A percentile compares a stretch with the other conserved stretches of the same genome.
phyloP scores from a whole-genome alignment of 192 early-diverging fungal species.

The Endogone sp. region DNA sequence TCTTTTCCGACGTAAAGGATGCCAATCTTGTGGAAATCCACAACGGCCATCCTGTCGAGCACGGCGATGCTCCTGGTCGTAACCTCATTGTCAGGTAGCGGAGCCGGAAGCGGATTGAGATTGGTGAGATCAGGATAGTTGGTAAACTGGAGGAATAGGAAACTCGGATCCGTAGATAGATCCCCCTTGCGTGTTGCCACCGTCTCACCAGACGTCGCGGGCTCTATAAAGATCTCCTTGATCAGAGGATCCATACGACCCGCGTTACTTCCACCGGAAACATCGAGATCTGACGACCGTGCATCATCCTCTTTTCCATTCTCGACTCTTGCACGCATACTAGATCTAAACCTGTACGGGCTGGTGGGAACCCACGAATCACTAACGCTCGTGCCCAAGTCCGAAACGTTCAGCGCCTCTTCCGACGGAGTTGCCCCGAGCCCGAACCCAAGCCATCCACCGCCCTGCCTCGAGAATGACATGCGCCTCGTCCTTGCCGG shows the following conservation, averaged over 20 bases:
- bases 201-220: background rate
- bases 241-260: background rate
- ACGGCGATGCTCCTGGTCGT: conserved; percentile 72
- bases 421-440: no score
- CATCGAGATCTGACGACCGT: no score
- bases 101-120: conserved; percentile 45
- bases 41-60: conserved; percentile 83
- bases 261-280: no score
- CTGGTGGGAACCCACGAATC: background rate
- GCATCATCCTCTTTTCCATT: no score
- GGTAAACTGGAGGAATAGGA: conserved; percentile 62
- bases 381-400: background rate
- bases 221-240: conserved; percentile 15
- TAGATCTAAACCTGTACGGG: background rate
- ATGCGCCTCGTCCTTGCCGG: background rate
- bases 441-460: background rate
- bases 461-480: background rate
- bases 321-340: no score
- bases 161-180: conserved; percentile 48
- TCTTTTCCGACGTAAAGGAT: conserved; percentile 86
- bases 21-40: conserved; percentile 95
- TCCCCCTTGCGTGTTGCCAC: conserved; percentile 27
- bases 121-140: conserved; percentile 69
- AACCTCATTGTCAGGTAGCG: conserved; percentile 74
- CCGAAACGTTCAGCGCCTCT: no score